Evolutionary conservation across 192 early-diverging fungal species (phyloP).

Genomic region (Pilaira anomala): DNA sequence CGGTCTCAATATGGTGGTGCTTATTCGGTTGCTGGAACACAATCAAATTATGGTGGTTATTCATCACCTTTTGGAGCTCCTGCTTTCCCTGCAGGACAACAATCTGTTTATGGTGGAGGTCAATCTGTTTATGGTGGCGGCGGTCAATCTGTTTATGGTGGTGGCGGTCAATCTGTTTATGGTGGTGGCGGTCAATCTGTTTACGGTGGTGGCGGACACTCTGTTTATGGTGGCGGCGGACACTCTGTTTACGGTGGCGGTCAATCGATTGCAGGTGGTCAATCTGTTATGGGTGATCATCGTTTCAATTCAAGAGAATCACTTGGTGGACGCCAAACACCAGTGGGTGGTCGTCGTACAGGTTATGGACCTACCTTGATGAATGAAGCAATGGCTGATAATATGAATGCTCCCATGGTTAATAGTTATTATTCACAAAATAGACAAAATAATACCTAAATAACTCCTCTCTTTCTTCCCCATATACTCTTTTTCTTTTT

Average conservation of each 20-base stretch:
- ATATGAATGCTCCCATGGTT: not conserved
- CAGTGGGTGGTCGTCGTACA: too few species aligned
- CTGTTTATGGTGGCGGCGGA: not conserved
- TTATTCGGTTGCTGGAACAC: not conserved
- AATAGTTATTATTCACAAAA: slow-evolving; percentile 5
- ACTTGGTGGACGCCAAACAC: too few species aligned
- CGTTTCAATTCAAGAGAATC: not conserved
- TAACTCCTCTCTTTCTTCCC: too few species aligned
- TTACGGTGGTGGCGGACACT: not conserved
- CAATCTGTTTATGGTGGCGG: too few species aligned
- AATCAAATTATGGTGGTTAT: not conserved
- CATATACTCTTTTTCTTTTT: too few species aligned
- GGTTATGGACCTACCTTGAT: not conserved
- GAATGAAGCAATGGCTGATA: not conserved
- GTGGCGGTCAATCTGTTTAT: not conserved
- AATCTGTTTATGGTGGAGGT: too few species aligned
- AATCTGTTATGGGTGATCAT: not conserved
- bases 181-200: not conserved
- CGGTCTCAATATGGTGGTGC: not conserved
- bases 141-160: too few species aligned
- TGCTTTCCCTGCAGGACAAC: too few species aligned
- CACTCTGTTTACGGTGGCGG: not conserved
- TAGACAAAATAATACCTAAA: too few species aligned
- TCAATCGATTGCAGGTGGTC: not conserved
- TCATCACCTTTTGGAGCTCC: not conserved